These are phyloP conservation scores for Trichoderma atrobrunneum DNA, from an alignment of 2,329 filamentous ascomycete genomes.

Conservation along the genomic window DNA sequence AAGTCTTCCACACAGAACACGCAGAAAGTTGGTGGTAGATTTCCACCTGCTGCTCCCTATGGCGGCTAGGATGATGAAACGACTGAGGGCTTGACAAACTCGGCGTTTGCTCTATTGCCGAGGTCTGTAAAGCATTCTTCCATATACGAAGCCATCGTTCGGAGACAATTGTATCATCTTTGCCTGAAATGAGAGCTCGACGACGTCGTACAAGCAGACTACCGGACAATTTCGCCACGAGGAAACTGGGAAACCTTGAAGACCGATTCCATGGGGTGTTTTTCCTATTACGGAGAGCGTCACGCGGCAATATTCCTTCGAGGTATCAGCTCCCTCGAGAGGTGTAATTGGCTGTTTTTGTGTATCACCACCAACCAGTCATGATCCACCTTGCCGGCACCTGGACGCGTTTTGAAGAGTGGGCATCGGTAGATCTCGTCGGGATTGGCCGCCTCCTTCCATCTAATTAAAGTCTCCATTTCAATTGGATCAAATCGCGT, in stretches of 20 bases:
- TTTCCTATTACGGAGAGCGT: background rate
- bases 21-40: background rate
- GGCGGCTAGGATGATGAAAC: background rate
- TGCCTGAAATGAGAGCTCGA: background rate
- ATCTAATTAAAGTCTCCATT: background rate
- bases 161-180: background rate
- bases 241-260: background rate
- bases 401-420: background rate
- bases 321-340: background rate
- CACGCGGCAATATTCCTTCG: constrained; percentile 15
- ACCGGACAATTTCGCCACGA: background rate
- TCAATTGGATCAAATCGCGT: constrained; percentile 13
- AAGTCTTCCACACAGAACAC: background rate
- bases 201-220: background rate
- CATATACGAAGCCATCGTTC: background rate
- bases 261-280: background rate
- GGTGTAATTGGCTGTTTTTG: constrained; percentile 9
- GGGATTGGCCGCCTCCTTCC: constrained; percentile 16
- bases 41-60: background rate
- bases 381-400: constrained; percentile 9
- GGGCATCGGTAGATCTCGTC: constrained; percentile 3
- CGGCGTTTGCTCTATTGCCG: background rate
- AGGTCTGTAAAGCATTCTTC: background rate
- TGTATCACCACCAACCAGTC: constrained; percentile 15
- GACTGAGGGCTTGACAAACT: background rate